Percentiles rank a stretch among this genome's conserved stretches.
phyloP scores from a whole-genome alignment of 1,139 yeast genomes.

The Taphrina pruni region DNA sequence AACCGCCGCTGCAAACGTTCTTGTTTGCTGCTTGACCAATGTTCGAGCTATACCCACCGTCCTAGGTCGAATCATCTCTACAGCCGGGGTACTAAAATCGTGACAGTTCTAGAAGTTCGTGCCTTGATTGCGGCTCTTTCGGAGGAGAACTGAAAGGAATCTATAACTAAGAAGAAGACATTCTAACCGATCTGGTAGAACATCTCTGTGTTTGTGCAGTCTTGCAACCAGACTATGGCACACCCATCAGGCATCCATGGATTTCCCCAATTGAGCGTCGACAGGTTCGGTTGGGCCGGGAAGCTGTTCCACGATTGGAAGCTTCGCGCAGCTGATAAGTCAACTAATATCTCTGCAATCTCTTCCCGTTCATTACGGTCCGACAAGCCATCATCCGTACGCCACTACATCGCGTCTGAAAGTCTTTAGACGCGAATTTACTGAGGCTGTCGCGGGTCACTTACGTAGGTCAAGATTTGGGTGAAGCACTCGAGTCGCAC shows the following conservation, averaged over 20 bases:
- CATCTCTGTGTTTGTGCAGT: too few relatives aligned
- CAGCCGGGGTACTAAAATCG: neutral
- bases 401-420: constrained; percentile 5
- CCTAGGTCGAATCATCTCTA: constrained; percentile 5
- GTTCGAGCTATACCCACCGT: neutral
- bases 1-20: constrained; percentile 21
- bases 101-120: neutral
- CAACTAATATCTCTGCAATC: neutral
- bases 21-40: neutral
- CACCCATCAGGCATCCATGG: neutral
- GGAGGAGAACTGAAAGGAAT: neutral
- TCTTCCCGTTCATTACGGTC: neutral
- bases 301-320: neutral
- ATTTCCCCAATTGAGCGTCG: neutral
- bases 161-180: neutral
- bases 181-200: neutral
- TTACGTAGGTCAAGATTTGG: too few relatives aligned
- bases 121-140: neutral
- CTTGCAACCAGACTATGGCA: neutral
- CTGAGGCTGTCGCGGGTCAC: neutral
- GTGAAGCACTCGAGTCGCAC: too few relatives aligned
- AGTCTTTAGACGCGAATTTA: constrained; percentile 8
- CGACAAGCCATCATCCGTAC: neutral
- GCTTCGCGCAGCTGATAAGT: neutral
- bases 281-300: constrained; percentile 4